Conservation (phyloP, 495 filamentous ascomycete species). For the Halenospora varia region DNA sequence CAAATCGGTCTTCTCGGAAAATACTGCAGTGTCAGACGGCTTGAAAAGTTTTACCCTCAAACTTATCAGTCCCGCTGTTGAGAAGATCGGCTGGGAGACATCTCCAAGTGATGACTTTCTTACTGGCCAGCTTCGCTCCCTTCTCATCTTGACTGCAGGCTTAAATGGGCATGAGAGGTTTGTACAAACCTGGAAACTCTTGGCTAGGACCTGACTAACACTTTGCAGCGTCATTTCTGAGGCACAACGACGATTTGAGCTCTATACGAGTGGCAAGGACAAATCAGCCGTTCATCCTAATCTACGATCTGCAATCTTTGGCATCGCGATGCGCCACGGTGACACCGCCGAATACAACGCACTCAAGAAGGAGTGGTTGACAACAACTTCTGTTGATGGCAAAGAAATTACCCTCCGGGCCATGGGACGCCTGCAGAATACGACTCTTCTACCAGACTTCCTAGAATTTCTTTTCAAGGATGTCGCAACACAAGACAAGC, state of each 20-base stretch:
- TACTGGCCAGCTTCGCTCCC: constrained; percentile 70
- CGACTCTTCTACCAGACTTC: constrained; percentile 63
- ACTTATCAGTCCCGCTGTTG: constrained; percentile 64
- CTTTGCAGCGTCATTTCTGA: constrained; percentile 56
- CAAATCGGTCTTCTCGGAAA: constrained; percentile 44
- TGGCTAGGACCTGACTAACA: constrained; percentile 22
- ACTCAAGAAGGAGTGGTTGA: constrained; percentile 77
- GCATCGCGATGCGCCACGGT: constrained; percentile 65
- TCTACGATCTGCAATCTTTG: constrained; percentile 75
- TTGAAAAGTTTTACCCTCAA: constrained; percentile 71
- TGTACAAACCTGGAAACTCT: constrained; percentile 22
- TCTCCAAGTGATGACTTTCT: constrained; percentile 73
- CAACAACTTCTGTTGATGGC: constrained; percentile 79
- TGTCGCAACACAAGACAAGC: constrained; percentile 78
- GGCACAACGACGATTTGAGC: constrained; percentile 69
- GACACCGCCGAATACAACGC: constrained; percentile 58
- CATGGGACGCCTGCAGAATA: constrained; percentile 64
- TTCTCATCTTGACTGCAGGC: constrained; percentile 72
- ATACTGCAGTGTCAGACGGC: constrained; percentile 51
- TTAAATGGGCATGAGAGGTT: constrained; percentile 68
- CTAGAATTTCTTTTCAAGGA: constrained; percentile 76
- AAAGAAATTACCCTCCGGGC: constrained; percentile 78
- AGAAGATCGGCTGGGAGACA: constrained; percentile 84
- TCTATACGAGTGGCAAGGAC: constrained; percentile 63
- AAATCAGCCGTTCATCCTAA: constrained; percentile 64